Evolutionary conservation across 2,329 filamentous ascomycete species (phyloP), one percentile per base, ranked within the genome.

Genomic region (Verticillium zaregamsianum): DNA sequence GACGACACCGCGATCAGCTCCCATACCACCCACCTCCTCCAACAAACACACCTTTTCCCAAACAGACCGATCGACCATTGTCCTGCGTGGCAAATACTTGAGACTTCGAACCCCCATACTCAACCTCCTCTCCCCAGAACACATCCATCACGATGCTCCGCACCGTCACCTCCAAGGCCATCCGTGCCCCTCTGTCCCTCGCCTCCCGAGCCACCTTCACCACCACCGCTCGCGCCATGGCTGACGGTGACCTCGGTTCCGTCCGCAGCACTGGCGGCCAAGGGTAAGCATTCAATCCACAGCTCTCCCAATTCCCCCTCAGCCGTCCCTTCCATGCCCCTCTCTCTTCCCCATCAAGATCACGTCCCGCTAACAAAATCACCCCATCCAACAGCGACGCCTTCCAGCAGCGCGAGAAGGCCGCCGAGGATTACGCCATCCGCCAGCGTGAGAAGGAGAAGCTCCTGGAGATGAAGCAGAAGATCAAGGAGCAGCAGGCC

Each of bases 391-490:
- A 69, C 68, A 96, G 94, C 70, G 94, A 99, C 74, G 87, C 92
- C 62, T 99, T 97, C 86, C 92, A 89, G 80, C 90, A 90, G 80
- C 92, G 95, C 70, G 95, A 99, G 80, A 86, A 89, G 74, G 94
- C 94, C 68, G 84, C 81, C 74, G 95, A 98, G 82, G 89, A 93
- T 76, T 86, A 86, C 69, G 91, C 90, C 79, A 93, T 99, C 79
- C 87, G 87, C 72, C 82, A 90, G 81, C 91, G 93, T 74, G 95
- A 98, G 86, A 87, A 88, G 80, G 88, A 93, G 81, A 97, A 97
- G 92, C 89, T 97, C 66, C 70, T 85, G 59, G 86, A 86, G 74
- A 87, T 97, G 70, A 89, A 86, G 78, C 82, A 85, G 80, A 87
- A 86, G 82, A 85, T 97, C 67, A 72, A 77, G 66, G 87, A 91